These are phyloP conservation scores for Neurospora pannonica DNA, from an alignment of 495 filamentous ascomycete genomes.

Conservation along the genomic window DNA sequence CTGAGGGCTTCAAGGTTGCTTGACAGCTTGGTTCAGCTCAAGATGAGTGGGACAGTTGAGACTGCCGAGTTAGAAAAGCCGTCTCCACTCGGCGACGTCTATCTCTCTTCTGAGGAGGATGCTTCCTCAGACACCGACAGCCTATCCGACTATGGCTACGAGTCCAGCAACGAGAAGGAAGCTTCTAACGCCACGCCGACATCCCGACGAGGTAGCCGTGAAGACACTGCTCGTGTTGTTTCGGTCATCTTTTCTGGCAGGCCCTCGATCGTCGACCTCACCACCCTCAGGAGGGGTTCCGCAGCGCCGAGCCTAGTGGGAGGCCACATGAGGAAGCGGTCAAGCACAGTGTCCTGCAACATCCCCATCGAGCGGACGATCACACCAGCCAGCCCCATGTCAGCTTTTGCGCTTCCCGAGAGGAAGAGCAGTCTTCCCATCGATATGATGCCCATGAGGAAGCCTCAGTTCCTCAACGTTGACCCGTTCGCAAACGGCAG, in stretches of 20 bases:
- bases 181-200: constrained; percentile 5
- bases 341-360: constrained; percentile 16
- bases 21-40: constrained; percentile 24
- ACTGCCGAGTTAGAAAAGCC: constrained; percentile 17
- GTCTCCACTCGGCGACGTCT: constrained; percentile 34
- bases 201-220: constrained; percentile 30
- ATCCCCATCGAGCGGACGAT: constrained; percentile 15
- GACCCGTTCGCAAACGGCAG: constrained; percentile 36
- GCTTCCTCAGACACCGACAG: constrained; percentile 41
- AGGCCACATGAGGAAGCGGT: constrained; percentile 11
- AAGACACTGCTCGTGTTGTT: constrained; percentile 39
- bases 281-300: constrained; percentile 25
- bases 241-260: constrained; percentile 40
- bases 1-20: constrained; percentile 34
- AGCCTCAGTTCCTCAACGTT: constrained; percentile 34
- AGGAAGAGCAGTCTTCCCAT: constrained; percentile 25
- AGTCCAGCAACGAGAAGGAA: constrained; percentile 29
- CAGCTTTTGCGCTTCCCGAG: constrained; percentile 10
- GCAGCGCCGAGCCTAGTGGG: constrained; percentile 21
- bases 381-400: constrained; percentile 24
- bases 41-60: constrained; percentile 26
- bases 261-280: constrained; percentile 37
- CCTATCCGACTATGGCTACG: constrained; percentile 41
- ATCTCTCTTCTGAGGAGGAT: constrained; percentile 44
- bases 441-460: constrained; percentile 27